Base-by-base conservation (phyloP, 306 rosid species). In the Adenanthera pavonina region DNA sequence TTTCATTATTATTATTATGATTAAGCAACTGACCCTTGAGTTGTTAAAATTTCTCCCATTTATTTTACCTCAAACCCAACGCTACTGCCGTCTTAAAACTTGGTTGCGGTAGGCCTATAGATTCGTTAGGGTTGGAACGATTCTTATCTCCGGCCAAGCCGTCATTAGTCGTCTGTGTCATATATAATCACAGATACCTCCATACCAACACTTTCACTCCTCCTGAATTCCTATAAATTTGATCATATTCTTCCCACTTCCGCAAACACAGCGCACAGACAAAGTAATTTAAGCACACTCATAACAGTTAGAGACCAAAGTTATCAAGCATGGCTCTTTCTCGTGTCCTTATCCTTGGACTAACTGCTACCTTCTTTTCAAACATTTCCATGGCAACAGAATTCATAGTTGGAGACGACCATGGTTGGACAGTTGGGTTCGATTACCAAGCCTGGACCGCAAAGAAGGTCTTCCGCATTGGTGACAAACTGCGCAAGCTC, bases 321-420 rank as follows among this genome's bases (percentile, higher is more conserved):
- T 44, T 30, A 10, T 8, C 73, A 68, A 44, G 8, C 35, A 43
- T 68, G 73, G 53, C 36, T 10, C 53, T 43, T 47, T 10, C 53
- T 68, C 73, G 36, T 68, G 35, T 36, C 51, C 4, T 68, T 17
- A 10, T n/a, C 53, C 2, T 68, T 25, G 72, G 54, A 7, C 67
- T 82, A 38, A 35, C 40, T 48, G 81, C 74, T 20, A 52, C 82
- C 20, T 33, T 83, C 71, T 78, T 78, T 51, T 72, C 86, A 61
- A 70, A 74, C 4, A 53, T 16, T 68, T 68, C 36, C 3, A 8
- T n/a, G 35, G 16, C 0, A 10, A 10, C 13, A 19, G 75, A 84
- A n/a, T 84, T 69, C 68, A 1, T 69, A 34, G 87, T 80, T 69
- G 87, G 87, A 51, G 87, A 80, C 52, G 75, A 80, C 25, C 68